Base-by-base conservation (phyloP, 495 filamentous ascomycete genomes). In the Trichodelitschia bisporula region DNA sequence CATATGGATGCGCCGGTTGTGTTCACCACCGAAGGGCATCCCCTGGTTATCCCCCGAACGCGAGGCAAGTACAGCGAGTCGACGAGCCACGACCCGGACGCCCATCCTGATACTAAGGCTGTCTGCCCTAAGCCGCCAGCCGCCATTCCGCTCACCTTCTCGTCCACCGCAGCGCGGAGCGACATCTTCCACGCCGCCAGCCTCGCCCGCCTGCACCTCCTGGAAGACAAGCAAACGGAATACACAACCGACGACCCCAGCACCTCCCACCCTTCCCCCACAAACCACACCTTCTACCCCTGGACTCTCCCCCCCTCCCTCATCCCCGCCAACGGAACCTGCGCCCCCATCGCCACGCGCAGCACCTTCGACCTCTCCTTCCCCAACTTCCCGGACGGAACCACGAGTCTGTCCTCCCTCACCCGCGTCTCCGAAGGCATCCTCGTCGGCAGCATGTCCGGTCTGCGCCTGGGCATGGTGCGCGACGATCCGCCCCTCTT, bases 21-120 rank as follows among this genome's bases (percentile, higher is more conserved):
- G 4, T 95, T 97, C 45, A 78, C 74, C 15, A 97, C 86, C 0
- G 86, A 97, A 51, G 86, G 83, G 1, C 86, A 97, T 54, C 86
- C 86, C 3, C 56, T 97, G 16, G 64, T 93, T 12, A 72, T 97
- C 32, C 86, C 66, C 50, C 12, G 15, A 0, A 19, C 38, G 19
- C 10, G 12, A 4, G 9, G 15, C 8, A 21, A 6, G 19, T 18
- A 15, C 15, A 13, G 11, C 16, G 12, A 5, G 11, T 33, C 21
- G 4, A 6, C 21, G 6, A 6, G 6, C 6, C 21, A n/a, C 6
- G 21, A n/a, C 21, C 6, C 15, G 6, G 26, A 29, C 15, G 5
- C 9, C 10, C 5, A 12, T 14, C 5, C 6, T 8, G 27, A 29
- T 17, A 14, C 10, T 13, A 19, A 36, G 13, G 14, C 32, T 4